These are phyloP conservation scores for Acanthamoeba triangularis DNA, from an alignment of 208 protist genomes.

Conservation along the genomic window DNA sequence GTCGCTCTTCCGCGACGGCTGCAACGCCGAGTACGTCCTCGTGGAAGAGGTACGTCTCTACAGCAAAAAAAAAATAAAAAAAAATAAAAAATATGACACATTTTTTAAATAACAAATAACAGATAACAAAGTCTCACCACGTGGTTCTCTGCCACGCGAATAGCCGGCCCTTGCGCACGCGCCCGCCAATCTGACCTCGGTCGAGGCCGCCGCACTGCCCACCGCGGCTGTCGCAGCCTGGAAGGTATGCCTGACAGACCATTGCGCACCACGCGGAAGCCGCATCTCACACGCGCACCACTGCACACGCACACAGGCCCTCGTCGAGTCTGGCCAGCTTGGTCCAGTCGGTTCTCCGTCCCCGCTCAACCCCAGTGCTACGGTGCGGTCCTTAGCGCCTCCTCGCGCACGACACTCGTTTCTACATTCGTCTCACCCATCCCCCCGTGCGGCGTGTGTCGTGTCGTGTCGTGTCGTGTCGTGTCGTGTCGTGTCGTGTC, in stretches of 20 bases:
- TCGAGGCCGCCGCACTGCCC: slow-evolving; percentile 19
- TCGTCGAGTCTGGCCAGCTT: neutral
- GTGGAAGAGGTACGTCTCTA: slow-evolving; percentile 5
- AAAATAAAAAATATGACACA: neutral
- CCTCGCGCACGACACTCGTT: neutral
- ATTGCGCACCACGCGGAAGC: neutral
- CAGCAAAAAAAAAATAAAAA: neutral
- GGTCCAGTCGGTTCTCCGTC: neutral
- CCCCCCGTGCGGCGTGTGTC: no score
- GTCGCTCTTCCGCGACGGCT: slow-evolving; percentile 17
- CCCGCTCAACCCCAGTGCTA: neutral
- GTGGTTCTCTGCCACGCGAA: neutral
- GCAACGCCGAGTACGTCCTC: slow-evolving; percentile 30
- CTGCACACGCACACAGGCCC: neutral
- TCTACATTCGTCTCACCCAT: no score
- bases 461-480: no score
- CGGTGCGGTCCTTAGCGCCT: neutral
- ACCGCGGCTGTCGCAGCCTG: neutral
- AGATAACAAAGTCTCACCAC: neutral
- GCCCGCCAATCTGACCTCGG: slow-evolving; percentile 1
- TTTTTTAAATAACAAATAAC: neutral
- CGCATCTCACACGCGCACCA: neutral
- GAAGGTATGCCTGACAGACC: neutral
- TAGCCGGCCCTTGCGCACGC: slow-evolving; percentile 18
- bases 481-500: neutral